Percentiles rank a stretch among this genome's conserved stretches.
Conservation (phyloP, 2,329 filamentous ascomycete genomes). For the Magnaporthiopsis incrustans region DNA sequence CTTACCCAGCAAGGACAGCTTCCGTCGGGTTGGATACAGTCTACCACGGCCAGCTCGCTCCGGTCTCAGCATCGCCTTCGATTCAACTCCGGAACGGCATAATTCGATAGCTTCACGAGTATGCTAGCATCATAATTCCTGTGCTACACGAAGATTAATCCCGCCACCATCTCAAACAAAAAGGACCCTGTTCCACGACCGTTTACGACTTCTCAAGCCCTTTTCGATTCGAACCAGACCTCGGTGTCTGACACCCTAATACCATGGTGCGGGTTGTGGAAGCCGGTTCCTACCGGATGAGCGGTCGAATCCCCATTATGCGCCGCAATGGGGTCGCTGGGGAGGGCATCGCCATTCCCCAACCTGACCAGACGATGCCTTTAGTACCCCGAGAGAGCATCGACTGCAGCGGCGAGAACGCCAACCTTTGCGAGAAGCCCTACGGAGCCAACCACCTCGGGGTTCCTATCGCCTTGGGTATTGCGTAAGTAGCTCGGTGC, state of each 20-base stretch:
- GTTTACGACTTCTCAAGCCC: neutral
- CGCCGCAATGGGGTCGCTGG: conserved; percentile 9
- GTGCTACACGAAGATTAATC: neutral
- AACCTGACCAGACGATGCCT: neutral
- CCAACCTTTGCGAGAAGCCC: conserved; percentile 52
- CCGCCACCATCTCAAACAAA: neutral
- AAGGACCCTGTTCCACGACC: neutral
- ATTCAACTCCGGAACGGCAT: neutral
- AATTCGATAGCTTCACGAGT: neutral
- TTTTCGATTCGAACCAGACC: neutral
- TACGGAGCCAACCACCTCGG: conserved; percentile 46
- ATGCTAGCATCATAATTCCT: neutral
- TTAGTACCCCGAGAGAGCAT: conserved; percentile 9
- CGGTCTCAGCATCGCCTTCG: neutral
- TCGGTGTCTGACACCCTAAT: neutral
- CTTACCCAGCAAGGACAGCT: neutral
- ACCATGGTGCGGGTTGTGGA: conserved; percentile 13
- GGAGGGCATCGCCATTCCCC: neutral
- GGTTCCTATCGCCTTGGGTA: conserved; percentile 59
- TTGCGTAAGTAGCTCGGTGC: conserved; percentile 50
- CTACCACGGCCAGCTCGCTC: neutral
- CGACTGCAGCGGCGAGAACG: conserved; percentile 16
- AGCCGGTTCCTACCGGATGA: conserved; percentile 18
- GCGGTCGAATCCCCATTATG: conserved; percentile 18
- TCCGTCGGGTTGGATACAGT: neutral